These are phyloP conservation scores for Geotrichum histeridarum DNA, from an alignment of 1,139 yeast genomes.

Conservation along the genomic window DNA sequence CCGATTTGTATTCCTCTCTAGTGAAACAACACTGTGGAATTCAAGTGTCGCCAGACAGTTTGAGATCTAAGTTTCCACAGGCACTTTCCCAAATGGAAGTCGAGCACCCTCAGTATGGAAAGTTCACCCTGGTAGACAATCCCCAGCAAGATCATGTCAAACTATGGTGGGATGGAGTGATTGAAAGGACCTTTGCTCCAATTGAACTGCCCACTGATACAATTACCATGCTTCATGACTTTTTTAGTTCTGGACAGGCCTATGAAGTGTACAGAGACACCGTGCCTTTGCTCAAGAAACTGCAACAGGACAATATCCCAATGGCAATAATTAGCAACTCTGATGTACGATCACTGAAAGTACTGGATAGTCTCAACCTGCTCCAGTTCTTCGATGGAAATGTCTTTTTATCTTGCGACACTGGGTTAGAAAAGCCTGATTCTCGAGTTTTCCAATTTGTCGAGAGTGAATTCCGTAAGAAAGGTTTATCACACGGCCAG, in stretches of 20 bases:
- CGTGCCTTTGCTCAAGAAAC: slow-evolving; percentile 15
- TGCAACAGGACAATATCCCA: slow-evolving; percentile 18
- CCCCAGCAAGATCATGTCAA: slow-evolving; percentile 6
- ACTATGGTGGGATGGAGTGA: slow-evolving; percentile 29
- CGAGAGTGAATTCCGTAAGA: neutral
- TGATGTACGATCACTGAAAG: slow-evolving; percentile 26
- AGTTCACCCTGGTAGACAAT: slow-evolving; percentile 9
- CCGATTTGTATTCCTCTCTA: slow-evolving; percentile 25
- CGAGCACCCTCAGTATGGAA: slow-evolving; percentile 30
- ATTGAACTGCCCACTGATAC: slow-evolving; percentile 20
- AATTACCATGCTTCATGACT: slow-evolving; percentile 23
- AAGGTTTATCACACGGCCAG: neutral
- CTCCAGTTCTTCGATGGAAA: slow-evolving; percentile 15
- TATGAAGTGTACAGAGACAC: slow-evolving; percentile 28
- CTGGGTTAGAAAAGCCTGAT: slow-evolving; percentile 29
- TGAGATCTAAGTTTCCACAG: slow-evolving; percentile 20
- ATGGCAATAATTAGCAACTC: slow-evolving; percentile 31
- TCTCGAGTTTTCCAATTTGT: slow-evolving; percentile 24
- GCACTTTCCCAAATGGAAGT: slow-evolving; percentile 22
- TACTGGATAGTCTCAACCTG: slow-evolving; percentile 24
- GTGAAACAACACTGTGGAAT: slow-evolving; percentile 23
- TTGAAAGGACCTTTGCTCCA: slow-evolving; percentile 22
- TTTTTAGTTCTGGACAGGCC: slow-evolving; percentile 26
- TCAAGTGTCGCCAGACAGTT: slow-evolving; percentile 17
- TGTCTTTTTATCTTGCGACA: slow-evolving; percentile 27